Base-by-base conservation (phyloP, 345 rosid genomes). In the Lumnitzera racemosa region DNA sequence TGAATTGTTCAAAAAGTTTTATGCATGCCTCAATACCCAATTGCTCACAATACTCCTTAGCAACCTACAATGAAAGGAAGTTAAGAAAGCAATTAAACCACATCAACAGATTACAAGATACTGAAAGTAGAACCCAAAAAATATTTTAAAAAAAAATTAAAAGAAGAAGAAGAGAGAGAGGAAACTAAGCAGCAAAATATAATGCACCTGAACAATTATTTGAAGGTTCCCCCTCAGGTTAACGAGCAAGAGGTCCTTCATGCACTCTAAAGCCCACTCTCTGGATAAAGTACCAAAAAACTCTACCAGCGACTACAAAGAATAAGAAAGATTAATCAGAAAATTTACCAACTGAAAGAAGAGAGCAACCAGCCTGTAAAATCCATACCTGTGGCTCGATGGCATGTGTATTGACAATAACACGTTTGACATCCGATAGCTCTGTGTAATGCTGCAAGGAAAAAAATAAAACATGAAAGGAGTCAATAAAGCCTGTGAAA, bases 241-340 rank as follows among this genome's bases (percentile, higher is more conserved):
- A 69, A 87, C 98, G 63, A 92, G 75, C 56, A 89, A 74, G 63
- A 92, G 97, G 72, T 92, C 98, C 80, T 89, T 92, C 97, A 92
- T 92, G 83, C 98, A 89, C 76, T 92, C 98, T 77, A 92, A 72
- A 58, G 96, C 98, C 98, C 98, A 92, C 51, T 92, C 98, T 58
- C 94, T 79, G 46, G 98, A 92, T 57, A 92, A 91, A 56, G 96
- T 87, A 31, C 98, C 98, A 36, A 92, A 87, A 73, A 92, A 92
- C 75, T 92, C 98, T 47, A 92, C 98, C 59, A 91, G 95, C 5
- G 96, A 81, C 98, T 88, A 81, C 54, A 76, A 59, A 46, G 52
- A 63, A 54, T 15, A 52, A 52, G 49, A 72, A 58, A 49, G 58
- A 58, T 57, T 15, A 49, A 75, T 71, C 56, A 16, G 13, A 56